Evolutionary conservation across 768 basidiomycete genomes (phyloP).

Genomic region (Exsudoporus frostii): DNA sequence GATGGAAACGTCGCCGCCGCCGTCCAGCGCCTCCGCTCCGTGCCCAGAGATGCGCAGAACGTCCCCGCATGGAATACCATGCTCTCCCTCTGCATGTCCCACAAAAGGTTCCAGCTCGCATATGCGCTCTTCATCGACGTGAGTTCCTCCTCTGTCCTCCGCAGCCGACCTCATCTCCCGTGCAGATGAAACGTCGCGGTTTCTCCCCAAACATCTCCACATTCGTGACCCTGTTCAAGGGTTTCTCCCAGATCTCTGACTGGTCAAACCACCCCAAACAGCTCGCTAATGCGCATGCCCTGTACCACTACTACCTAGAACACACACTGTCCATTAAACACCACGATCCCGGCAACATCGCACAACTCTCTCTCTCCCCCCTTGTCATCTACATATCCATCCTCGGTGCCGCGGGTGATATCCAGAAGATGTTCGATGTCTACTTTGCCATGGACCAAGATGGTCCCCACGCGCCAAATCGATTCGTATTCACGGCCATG

Average conservation of each 20-base stretch:
- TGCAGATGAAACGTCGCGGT: slow-evolving; percentile 82
- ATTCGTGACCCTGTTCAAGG: slow-evolving; percentile 66
- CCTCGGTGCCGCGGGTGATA: slow-evolving; percentile 55
- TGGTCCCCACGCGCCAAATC: slow-evolving; percentile 60
- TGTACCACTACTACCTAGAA: slow-evolving; percentile 57
- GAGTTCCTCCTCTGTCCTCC: slow-evolving; percentile 17
- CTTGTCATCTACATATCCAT: slow-evolving; percentile 63
- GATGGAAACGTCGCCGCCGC: slow-evolving; percentile 59
- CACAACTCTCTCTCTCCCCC: slow-evolving; percentile 46
- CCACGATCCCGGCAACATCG: slow-evolving; percentile 42
- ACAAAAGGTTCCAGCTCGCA: slow-evolving; percentile 52
- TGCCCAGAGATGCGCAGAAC: slow-evolving; percentile 74
- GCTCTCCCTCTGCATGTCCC: slow-evolving; percentile 62
- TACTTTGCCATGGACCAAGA: slow-evolving; percentile 65
- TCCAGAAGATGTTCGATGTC: slow-evolving; percentile 72
- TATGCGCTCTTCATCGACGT: slow-evolving; percentile 73
- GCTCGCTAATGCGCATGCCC: slow-evolving; percentile 53
- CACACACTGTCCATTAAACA: slow-evolving; percentile 49
- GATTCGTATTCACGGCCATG: slow-evolving; percentile 62
- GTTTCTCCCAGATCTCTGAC: slow-evolving; percentile 56
- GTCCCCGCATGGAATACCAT: slow-evolving; percentile 76
- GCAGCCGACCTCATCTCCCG: slow-evolving; percentile 1
- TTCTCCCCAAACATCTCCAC: slow-evolving; percentile 67
- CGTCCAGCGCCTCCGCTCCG: slow-evolving; percentile 59
- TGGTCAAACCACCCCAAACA: slow-evolving; percentile 62